Base-by-base conservation (phyloP, 768 basidiomycete genomes). In the Tylopilus balloui region DNA sequence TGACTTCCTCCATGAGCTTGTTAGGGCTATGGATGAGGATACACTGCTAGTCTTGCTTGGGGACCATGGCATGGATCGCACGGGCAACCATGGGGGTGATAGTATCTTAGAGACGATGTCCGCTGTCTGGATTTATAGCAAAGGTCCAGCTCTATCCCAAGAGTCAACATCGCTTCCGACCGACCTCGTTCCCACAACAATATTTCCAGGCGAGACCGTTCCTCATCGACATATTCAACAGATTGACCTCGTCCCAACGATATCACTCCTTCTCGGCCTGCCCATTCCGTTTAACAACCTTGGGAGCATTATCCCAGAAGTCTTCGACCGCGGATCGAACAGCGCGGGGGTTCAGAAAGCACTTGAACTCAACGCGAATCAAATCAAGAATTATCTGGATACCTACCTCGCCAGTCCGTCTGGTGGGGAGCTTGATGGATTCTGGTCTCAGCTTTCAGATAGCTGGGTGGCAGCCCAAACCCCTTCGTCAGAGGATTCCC, bases 231-330 rank as follows among this genome's bases (percentile, higher is more conserved):
- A 75, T 10, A 78, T 95, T 45, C 87, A 94, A 58, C 96, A 99
- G 69, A 94, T 98, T 53, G 95, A 97, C 67, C 74, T 99, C 40
- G 78, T 96, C 0, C 92, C 95, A 0, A 85, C 92, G 0, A 69
- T 98, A 17, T 85, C 92, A 0, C 80, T 97, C 15, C 79, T 96
- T 14, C 81, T 98, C 10, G 95, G 96, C 13, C 73, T 96, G 3
- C 92, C 94, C 0, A 88, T 99, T 34, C 96, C 96, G 0, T 97
- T 86, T 72, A 96, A 94, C 67, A 97, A 94, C 57, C 83, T 99
- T 10, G 96, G 96, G 0, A 81, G 76, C 5, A 70, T 96, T 51
- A 90, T 99, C 25, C 95, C 96, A 0, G 95, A 98, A 61, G 70
- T 95, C 10, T 97, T 99, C 68, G 79, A 79, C 71, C 76, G 78